Evolutionary conservation across 257 asterid species (phyloP).

Genomic region (Gynochthodes officinalis): DNA sequence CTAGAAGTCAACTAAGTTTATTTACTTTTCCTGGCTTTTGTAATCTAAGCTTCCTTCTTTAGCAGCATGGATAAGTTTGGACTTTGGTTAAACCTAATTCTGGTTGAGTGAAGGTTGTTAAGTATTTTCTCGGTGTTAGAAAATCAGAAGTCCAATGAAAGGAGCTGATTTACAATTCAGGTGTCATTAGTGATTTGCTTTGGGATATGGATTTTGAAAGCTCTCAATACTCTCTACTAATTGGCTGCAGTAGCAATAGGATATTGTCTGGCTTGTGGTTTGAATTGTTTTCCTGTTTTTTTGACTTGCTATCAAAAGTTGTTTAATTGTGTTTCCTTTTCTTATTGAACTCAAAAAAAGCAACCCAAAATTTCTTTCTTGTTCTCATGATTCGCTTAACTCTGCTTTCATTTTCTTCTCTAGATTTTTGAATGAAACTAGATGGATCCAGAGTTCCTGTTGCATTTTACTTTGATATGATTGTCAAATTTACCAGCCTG

Average conservation of each 20-base stretch:
- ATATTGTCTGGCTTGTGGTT: neutral
- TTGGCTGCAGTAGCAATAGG: neutral
- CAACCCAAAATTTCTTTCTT: neutral
- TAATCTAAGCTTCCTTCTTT: neutral
- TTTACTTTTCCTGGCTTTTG: neutral
- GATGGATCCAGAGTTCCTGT: neutral
- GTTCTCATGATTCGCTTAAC: neutral
- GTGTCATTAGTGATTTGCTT: neutral
- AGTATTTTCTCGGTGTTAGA: neutral
- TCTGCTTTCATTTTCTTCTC: neutral
- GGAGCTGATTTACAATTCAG: neutral
- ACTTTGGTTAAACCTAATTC: neutral
- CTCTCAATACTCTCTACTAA: neutral
- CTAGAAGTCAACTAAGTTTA: neutral
- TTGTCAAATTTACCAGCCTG: neutral
- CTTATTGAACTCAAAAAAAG: neutral
- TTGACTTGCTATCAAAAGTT: neutral
- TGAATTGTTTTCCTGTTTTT: neutral
- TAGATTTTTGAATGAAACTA: neutral
- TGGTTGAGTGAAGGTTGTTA: neutral
- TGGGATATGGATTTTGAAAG: neutral
- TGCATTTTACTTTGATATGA: neutral
- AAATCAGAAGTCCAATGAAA: neutral
- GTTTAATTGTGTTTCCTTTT: neutral
- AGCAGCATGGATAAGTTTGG: neutral